Evolutionary conservation across 2,329 filamentous ascomycete genomes (phyloP), one percentile per base, ranked within the genome.

Genomic region (Claviceps paspali): DNA sequence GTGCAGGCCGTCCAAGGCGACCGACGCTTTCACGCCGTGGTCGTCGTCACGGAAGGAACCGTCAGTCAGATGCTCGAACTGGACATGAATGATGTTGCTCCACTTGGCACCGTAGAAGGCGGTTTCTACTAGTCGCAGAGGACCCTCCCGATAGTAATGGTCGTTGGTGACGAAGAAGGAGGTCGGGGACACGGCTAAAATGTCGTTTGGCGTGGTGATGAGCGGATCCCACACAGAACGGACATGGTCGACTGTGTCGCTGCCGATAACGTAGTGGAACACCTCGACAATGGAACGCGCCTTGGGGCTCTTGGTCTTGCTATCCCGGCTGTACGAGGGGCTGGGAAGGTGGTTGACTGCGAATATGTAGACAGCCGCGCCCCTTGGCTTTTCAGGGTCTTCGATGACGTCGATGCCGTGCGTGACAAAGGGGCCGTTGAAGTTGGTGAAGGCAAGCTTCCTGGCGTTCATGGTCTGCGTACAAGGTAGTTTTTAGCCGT

Each of bases 141-240:
- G 5, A 0, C 73, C 72, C 1, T 67, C 60, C 0, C 57, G 61
- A 48, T 76, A 64, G 44, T 54, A 53, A 38, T 77, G 72, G 43
- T 78, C 74, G 42, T 78, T 78, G 0, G 72, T 76, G 5, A 76
- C 65, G 35, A 70, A 68, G 48, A 78, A 64, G 0, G 64, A 63
- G 10, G 47, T 55, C 0, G 65, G 61, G 0, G 57, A 65, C 4
- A 53, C 46, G 2, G 64, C 69, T 5, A 67, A 51, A 10, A 79
- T 52, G 42, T 79, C 74, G 42, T 78, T 78, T 1, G 74, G 73
- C 0, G 71, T 76, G 8, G 48, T 50, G 33, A 78, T 63, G 24
- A 73, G 44, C 0, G 67, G 62, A 46, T 77, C 61, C 28, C 52
- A 54, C 24, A 78, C 57, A 0, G 70, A 67, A 11, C 72, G 68